These are phyloP conservation scores for Steccherinum ochraceum DNA, from an alignment of 768 basidiomycete species.

Conservation along the genomic window DNA sequence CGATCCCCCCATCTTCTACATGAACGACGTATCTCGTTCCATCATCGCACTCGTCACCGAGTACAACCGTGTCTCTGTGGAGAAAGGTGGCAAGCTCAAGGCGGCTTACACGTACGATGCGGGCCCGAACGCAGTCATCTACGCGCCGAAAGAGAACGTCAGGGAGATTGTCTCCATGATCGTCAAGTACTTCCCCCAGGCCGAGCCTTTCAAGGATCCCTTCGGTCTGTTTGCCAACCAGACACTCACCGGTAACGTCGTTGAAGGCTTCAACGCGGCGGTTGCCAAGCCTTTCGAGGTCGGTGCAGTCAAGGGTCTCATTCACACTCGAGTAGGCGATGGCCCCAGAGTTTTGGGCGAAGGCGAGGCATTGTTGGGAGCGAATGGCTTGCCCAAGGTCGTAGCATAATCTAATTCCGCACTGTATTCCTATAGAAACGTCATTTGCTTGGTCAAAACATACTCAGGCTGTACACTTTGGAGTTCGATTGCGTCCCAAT, in stretches of 20 bases:
- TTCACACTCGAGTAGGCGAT: conserved; percentile 90
- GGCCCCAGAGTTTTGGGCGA: conserved; percentile 69
- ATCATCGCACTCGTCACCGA: conserved; percentile 90
- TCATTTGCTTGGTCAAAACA: too few relatives aligned
- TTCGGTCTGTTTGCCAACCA: conserved; percentile 51
- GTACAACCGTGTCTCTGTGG: conserved; percentile 77
- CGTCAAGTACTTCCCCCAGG: conserved; percentile 81
- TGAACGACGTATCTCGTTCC: conserved; percentile 95
- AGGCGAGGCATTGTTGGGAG: conserved; percentile 60
- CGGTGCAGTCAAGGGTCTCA: conserved; percentile 82
- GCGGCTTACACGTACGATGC: conserved; percentile 99
- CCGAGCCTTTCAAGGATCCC: conserved; percentile 69
- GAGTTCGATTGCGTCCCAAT: too few relatives aligned
- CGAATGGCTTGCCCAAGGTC: conserved; percentile 61
- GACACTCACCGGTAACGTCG: conserved; percentile 42
- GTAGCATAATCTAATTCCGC: neutral
- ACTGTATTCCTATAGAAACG: too few relatives aligned
- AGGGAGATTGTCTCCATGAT: conserved; percentile 73
- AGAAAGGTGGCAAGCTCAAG: conserved; percentile 50
- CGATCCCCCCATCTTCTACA: conserved; percentile 96
- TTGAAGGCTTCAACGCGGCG: conserved; percentile 69
- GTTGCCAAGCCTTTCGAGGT: conserved; percentile 69
- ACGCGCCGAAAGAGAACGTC: conserved; percentile 73
- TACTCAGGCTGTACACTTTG: too few relatives aligned
- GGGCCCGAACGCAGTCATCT: conserved; percentile 98